A percentile compares a stretch with the other conserved stretches of the same genome.
Evolutionary conservation across 805 yeast species (phyloP).

Genomic region (Candida awuae): DNA sequence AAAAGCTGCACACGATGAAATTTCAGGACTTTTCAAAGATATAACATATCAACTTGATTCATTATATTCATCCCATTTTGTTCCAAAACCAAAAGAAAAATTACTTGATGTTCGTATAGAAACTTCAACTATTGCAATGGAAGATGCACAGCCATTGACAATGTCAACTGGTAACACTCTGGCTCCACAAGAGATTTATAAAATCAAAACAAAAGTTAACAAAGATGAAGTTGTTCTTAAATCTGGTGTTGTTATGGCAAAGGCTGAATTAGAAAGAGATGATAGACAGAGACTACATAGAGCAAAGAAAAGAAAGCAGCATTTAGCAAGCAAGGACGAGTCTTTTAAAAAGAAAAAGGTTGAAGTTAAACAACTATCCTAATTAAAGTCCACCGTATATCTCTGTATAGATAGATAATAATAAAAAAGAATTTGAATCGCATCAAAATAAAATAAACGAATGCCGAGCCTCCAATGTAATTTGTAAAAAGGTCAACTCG

Average conservation of each 20-base stretch:
- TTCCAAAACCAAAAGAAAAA: constrained; percentile 84
- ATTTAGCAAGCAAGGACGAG: constrained; percentile 23
- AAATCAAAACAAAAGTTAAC: constrained; percentile 34
- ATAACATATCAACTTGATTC: constrained; percentile 75
- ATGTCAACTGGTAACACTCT: constrained; percentile 63
- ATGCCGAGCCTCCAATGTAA: too few relatives aligned
- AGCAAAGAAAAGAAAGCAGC: constrained; percentile 70
- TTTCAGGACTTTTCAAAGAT: constrained; percentile 52
- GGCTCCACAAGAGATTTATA: constrained; percentile 93
- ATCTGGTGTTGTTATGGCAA: constrained; percentile 73
- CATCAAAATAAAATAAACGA: too few relatives aligned
- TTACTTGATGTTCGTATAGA: constrained; percentile 75
- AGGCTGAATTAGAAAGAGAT: constrained; percentile 73
- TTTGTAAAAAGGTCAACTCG: too few relatives aligned
- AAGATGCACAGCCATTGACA: constrained; percentile 91
- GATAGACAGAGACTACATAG: constrained; percentile 84
- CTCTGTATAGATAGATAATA: too few relatives aligned
- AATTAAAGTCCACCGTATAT: too few relatives aligned
- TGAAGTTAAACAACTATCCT: constrained; percentile 13
- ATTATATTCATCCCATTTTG: constrained; percentile 86
- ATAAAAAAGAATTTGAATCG: too few relatives aligned
- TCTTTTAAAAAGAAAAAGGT: constrained; percentile 25
- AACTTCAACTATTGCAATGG: constrained; percentile 79
- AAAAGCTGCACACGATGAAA: constrained; percentile 69
- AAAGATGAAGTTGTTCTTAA: constrained; percentile 59